phyloP scores from a whole-genome alignment of 805 yeast genomes.

The Saturnispora sanitii region DNA sequence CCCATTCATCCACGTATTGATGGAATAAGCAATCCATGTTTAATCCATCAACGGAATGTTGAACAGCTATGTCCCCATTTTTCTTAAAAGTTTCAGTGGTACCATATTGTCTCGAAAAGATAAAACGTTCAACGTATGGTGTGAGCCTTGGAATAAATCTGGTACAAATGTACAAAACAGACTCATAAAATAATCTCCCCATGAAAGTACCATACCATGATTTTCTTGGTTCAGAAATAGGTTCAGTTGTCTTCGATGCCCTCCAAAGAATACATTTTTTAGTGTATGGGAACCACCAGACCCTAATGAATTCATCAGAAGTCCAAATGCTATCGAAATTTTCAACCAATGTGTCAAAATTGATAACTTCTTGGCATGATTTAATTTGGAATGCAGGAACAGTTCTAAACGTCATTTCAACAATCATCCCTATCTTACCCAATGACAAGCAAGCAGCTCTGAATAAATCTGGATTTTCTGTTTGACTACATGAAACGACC shows the following conservation, averaged over 20 bases:
- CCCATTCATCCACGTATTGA: constrained; percentile 96
- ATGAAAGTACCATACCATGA: constrained; percentile 80
- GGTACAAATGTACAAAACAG: constrained; percentile 70
- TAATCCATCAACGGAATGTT: constrained; percentile 74
- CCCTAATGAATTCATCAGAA: constrained; percentile 79
- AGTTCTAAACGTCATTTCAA: constrained; percentile 72
- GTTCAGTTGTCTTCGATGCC: constrained; percentile 65
- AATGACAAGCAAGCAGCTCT: constrained; percentile 75
- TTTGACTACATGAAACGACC: constrained; percentile 53
- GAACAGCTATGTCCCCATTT: constrained; percentile 53
- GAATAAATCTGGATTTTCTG: constrained; percentile 56
- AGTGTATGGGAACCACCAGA: constrained; percentile 98
- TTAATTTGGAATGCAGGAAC: constrained; percentile 77
- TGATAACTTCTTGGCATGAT: constrained; percentile 72
- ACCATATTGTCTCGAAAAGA: constrained; percentile 80
- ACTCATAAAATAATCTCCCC: constrained; percentile 75
- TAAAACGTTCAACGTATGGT: constrained; percentile 76
- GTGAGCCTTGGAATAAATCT: constrained; percentile 65
- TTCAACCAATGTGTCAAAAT: constrained; percentile 59
- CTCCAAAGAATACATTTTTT: constrained; percentile 84
- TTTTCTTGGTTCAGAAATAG: constrained; percentile 50
- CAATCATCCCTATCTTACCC: constrained; percentile 87
- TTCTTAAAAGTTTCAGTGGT: constrained; percentile 50
- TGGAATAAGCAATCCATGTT: constrained; percentile 93
- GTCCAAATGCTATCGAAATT: constrained; percentile 80